These are phyloP conservation scores for Xylaria scruposa DNA, from an alignment of 495 filamentous ascomycete genomes.

Conservation along the genomic window DNA sequence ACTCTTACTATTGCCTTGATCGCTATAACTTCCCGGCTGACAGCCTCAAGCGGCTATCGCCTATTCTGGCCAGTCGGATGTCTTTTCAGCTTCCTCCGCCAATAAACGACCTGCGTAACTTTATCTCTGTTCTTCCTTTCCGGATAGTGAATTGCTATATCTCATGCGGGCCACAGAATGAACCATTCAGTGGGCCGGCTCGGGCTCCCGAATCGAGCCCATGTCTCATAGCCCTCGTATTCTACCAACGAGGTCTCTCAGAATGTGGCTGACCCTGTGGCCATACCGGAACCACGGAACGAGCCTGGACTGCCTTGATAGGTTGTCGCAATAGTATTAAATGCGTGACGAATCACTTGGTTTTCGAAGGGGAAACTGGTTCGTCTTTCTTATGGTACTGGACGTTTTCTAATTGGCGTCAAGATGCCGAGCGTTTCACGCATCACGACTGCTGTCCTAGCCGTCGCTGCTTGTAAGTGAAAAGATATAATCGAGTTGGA, in stretches of 20 bases:
- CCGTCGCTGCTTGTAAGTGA: conserved; percentile 39
- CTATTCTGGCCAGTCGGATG: conserved; percentile 40
- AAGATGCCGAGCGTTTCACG: conserved; percentile 40
- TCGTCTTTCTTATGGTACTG: conserved; percentile 36
- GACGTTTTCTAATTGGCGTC: conserved; percentile 38
- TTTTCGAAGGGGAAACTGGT: conserved; percentile 20
- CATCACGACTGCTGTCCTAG: conserved; percentile 41
- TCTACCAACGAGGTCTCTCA: not conserved
- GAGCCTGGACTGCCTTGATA: conserved; percentile 31
- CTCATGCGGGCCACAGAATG: conserved; percentile 37
- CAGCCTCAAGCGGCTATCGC: conserved; percentile 40
- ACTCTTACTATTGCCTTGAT: conserved; percentile 31
- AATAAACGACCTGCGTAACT: conserved; percentile 32
- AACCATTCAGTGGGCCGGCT: conserved; percentile 33
- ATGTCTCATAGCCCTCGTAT: not conserved
- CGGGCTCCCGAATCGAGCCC: conserved; percentile 38
- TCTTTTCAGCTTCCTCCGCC: conserved; percentile 31
- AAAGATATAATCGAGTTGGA: not conserved
- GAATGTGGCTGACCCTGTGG: conserved; percentile 19
- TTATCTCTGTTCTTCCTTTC: conserved; percentile 29
- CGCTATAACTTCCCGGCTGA: conserved; percentile 31
- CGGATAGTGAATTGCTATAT: conserved; percentile 34
- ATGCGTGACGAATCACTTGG: conserved; percentile 32
- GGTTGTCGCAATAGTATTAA: conserved; percentile 36
- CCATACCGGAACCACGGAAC: conserved; percentile 39